Conservation (phyloP, 2,329 filamentous ascomycete genomes). For the Coleophoma eucalyptorum region DNA sequence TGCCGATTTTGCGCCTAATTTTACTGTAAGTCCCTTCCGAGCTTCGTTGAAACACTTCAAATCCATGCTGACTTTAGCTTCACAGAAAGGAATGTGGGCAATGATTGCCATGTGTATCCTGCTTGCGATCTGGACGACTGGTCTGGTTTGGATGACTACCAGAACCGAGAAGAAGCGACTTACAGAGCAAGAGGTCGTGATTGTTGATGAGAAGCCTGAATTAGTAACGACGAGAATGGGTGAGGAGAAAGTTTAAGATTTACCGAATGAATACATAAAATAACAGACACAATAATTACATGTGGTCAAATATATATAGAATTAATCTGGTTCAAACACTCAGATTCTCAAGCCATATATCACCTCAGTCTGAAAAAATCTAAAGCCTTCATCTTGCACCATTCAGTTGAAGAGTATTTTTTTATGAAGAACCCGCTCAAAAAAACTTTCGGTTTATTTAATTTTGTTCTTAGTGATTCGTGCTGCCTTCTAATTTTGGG, state of each 20-base stretch:
- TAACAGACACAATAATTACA: too few relatives aligned
- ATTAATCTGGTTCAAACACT: too few relatives aligned
- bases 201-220: not conserved
- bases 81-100: conserved; percentile 64
- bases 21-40: conserved; percentile 25
- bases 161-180: conserved; percentile 30
- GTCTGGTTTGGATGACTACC: conserved; percentile 42
- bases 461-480: too few relatives aligned
- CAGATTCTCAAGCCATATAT: not conserved
- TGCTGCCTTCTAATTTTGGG: too few relatives aligned
- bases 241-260: not conserved
- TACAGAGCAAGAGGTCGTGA: not conserved
- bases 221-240: not conserved
- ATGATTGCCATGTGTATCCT: conserved; percentile 64
- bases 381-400: not conserved
- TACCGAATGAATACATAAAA: too few relatives aligned
- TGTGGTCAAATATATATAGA: too few relatives aligned
- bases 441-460: too few relatives aligned
- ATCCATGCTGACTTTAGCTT: not conserved
- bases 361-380: not conserved
- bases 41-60: conserved; percentile 6
- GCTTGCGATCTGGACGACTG: conserved; percentile 54
- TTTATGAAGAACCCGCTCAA: too few relatives aligned
- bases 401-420: too few relatives aligned
- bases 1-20: conserved; percentile 58